Percentiles rank a stretch among this genome's conserved stretches.
These are phyloP conservation scores for Phanerodontia chrysosporium DNA, from an alignment of 768 basidiomycete species.

Conservation along the genomic window DNA sequence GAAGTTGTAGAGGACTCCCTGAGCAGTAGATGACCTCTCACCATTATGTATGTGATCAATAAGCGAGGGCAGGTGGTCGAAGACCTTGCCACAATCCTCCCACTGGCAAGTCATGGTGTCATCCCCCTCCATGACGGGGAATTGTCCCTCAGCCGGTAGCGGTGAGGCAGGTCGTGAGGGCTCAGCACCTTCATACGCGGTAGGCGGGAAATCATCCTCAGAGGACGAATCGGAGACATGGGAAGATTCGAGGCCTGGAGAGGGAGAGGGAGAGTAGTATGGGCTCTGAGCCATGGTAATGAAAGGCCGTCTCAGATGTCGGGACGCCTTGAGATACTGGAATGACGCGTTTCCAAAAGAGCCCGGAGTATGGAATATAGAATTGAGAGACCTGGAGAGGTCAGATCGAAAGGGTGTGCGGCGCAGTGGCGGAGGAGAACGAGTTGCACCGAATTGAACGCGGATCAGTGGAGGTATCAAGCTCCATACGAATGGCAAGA, in stretches of 20 bases:
- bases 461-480: too few species aligned
- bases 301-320: not conserved
- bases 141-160: slow-evolving; percentile 16
- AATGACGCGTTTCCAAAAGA: not conserved
- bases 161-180: slow-evolving; percentile 41
- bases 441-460: too few species aligned
- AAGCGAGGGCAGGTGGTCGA: slow-evolving; percentile 65
- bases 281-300: slow-evolving; percentile 25
- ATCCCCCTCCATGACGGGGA: slow-evolving; percentile 17
- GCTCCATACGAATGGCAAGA: too few species aligned
- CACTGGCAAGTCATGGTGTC: slow-evolving; percentile 79
- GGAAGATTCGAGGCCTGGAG: slow-evolving; percentile 28
- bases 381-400: too few species aligned
- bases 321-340: not conserved
- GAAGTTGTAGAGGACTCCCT: not conserved
- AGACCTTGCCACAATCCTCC: slow-evolving; percentile 77
- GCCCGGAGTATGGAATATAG: too few species aligned
- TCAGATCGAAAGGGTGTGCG: too few species aligned
- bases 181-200: slow-evolving; percentile 9
- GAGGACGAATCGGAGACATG: slow-evolving; percentile 24
- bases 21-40: slow-evolving; percentile 33
- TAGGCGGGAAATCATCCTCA: slow-evolving; percentile 14
- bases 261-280: slow-evolving; percentile 34
- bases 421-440: too few species aligned
- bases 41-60: slow-evolving; percentile 83